Conservation (phyloP, 352 stramenopile genomes). For the Phytophthora rubi region DNA sequence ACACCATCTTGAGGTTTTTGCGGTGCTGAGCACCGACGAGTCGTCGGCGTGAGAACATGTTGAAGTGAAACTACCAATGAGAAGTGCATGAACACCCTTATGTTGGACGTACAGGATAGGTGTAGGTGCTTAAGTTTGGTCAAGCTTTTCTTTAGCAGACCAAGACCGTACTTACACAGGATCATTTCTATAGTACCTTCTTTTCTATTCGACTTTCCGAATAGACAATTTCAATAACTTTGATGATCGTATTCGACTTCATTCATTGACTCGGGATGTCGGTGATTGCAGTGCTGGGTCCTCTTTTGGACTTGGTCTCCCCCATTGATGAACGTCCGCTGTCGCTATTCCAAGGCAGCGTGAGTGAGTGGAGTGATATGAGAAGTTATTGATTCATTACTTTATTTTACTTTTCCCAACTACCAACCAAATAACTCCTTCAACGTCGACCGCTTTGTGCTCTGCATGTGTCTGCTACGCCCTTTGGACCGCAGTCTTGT, state of each 20-base stretch:
- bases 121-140: no score
- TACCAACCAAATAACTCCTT: no score
- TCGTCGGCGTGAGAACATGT: no score
- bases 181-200: constrained; percentile 16
- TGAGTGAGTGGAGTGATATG: no score
- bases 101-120: no score
- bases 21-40: no score
- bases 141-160: background rate
- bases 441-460: no score
- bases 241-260: constrained; percentile 26
- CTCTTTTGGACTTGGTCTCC: constrained; percentile 26
- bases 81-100: background rate
- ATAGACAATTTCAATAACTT: constrained; percentile 3
- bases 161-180: constrained; percentile 17
- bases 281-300: constrained; percentile 16
- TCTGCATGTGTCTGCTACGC: no score
- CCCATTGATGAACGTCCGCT: constrained; percentile 52
- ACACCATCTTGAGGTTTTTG: no score
- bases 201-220: constrained; percentile 1
- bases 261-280: constrained; percentile 27
- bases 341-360: constrained; percentile 27
- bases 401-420: no score
- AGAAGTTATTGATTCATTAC: no score
- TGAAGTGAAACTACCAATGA: background rate
- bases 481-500: no score